Conservation (phyloP, 257 asterid species). For the Salvia hispanica region DNA sequence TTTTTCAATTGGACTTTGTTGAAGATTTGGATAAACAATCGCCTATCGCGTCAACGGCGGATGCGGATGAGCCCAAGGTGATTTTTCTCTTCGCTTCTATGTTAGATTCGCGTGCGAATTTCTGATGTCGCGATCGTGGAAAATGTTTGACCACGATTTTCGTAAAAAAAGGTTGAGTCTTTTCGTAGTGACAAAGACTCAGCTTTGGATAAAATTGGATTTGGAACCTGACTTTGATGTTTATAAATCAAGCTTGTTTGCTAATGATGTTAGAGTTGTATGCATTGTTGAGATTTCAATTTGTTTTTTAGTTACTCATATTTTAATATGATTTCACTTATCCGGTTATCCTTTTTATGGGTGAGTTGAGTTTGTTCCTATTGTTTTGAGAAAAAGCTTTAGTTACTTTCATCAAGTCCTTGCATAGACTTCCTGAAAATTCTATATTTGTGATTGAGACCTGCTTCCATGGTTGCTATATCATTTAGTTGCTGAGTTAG, state of each 20-base stretch:
- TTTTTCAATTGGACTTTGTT: slow-evolving; percentile 30
- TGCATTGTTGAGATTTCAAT: slow-evolving; percentile 22
- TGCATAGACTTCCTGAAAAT: slow-evolving; percentile 3
- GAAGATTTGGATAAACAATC: slow-evolving; percentile 62
- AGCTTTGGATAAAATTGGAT: slow-evolving; percentile 30
- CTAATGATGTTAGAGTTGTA: slow-evolving; percentile 1
- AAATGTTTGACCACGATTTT: slow-evolving; percentile 31
- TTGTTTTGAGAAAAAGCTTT: not conserved
- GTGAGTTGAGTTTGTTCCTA: not conserved
- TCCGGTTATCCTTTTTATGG: not conserved
- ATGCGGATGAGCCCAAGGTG: slow-evolving; percentile 63
- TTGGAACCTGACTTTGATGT: slow-evolving; percentile 26
- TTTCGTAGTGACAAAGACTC: slow-evolving; percentile 9
- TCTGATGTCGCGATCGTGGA: slow-evolving; percentile 18
- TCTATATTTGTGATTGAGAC: slow-evolving; percentile 6
- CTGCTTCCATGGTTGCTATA: slow-evolving; percentile 26
- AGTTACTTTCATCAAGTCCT: slow-evolving; percentile 12
- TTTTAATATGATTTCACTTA: slow-evolving; percentile 13
- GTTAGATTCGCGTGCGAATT: slow-evolving; percentile 20
- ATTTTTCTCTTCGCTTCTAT: slow-evolving; percentile 2
- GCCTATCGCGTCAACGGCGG: slow-evolving; percentile 53
- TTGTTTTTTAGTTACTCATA: slow-evolving; percentile 13
- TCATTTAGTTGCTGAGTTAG: slow-evolving; percentile 7
- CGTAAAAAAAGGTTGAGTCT: not conserved
- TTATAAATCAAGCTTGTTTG: slow-evolving; percentile 5